Conservation (phyloP, 139 green algal genomes). For the Closterium sp. region DNA sequence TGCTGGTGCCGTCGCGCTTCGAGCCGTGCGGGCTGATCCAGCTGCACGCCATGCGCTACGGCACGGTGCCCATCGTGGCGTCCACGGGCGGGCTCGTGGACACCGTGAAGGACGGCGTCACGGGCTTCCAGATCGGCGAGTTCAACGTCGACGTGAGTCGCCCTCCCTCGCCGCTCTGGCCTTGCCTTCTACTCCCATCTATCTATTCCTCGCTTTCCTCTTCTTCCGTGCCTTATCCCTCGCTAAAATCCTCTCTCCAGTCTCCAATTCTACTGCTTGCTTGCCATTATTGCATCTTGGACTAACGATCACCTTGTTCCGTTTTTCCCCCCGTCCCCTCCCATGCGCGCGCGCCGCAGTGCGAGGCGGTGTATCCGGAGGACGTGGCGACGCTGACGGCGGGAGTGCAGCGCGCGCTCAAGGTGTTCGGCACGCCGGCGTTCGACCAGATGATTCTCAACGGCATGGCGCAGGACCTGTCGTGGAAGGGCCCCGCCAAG, state of each 20-base stretch:
- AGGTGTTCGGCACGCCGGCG: slow-evolving; percentile 71
- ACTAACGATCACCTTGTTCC: neutral
- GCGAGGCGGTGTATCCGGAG: slow-evolving; percentile 69
- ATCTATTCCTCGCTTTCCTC: no score
- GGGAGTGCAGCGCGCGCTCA: slow-evolving; percentile 43
- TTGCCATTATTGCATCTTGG: no score
- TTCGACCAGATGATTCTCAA: slow-evolving; percentile 81
- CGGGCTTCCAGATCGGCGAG: slow-evolving; percentile 90
- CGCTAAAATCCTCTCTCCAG: no score
- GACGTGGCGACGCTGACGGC: slow-evolving; percentile 75
- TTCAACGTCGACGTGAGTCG: slow-evolving; percentile 45
- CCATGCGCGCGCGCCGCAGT: slow-evolving; percentile 42
- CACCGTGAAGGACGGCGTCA: slow-evolving; percentile 96
- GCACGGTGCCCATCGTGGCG: slow-evolving; percentile 82
- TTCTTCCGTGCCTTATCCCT: no score
- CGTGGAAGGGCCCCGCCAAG: slow-evolving; percentile 66
- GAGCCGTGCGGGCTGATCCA: slow-evolving; percentile 98
- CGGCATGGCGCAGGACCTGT: slow-evolving; percentile 93
- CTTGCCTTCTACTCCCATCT: no score
- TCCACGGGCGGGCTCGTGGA: slow-evolving; percentile 96
- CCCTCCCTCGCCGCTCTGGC: neutral
- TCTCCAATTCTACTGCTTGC: no score
- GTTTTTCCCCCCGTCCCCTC: neutral
- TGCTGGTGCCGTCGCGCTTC: slow-evolving; percentile 95
- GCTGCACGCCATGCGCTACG: slow-evolving; percentile 83